Evolutionary conservation across 352 stramenopile genomes (phyloP), one percentile per base, ranked within the genome.

Genomic region (Globisporangium barbulae): DNA sequence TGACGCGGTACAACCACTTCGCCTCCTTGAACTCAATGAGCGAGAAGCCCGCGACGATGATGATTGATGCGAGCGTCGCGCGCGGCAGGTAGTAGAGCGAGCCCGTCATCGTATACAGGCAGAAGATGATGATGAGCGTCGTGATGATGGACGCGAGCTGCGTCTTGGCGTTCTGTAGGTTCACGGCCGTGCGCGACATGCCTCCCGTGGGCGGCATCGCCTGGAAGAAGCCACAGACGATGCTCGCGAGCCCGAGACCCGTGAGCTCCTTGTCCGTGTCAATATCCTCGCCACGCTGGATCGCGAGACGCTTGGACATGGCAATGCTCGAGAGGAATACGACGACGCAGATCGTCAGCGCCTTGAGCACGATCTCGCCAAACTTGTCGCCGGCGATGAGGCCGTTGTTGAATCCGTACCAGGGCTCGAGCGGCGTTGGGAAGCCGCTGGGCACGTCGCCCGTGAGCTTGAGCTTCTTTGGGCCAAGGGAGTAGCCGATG

Each of bases 311-410:
- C 61, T 97, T 96, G 65, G 81, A 77, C 75, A 97, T 94, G 6
- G 85, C 85, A 70, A 96, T 92, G 59, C 75, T 91, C 57, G 94
- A 90, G 66, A 97, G 83, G 76, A 93, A 97, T 3, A 90, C 85
- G 31, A 97, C 76, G 56, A 97, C 69, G 2, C 71, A 70, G 61
- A 95, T 92, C 44, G 73, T 81, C 17, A 95, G 33, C 1, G 86
- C 72, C 31, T 88, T 70, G 31, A 83, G 28, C 12, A 89, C 57
- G 42, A 97, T 75, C n/a, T 75, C 53, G 2, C 64, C 63, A 59
- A 91, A 78, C 22, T 70, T 45, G 31, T 77, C 70, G 10, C 70
- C 63, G 17, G 73, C 66, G 64, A 86, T 81, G 30, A 79, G 19
- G 15, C 63, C 73, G 19, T 73, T 69, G n/a, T 73, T 67, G 49